Evolutionary conservation across 2,329 filamentous ascomycete genomes (phyloP).

Genomic region (Penicillium sp.): DNA sequence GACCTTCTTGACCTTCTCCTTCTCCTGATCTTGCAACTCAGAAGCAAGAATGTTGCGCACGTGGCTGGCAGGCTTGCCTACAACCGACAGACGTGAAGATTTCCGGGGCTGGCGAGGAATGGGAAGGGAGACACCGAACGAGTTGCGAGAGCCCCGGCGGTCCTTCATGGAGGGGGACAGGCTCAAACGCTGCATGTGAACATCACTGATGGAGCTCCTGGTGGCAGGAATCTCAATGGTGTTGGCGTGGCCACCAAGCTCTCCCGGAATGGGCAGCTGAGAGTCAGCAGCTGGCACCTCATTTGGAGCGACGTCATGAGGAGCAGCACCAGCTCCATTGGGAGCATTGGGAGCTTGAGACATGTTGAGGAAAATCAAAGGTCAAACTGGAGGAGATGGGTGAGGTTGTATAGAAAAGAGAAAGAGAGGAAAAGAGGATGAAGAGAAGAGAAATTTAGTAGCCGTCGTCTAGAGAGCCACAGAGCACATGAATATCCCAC

Average conservation of each 20-base stretch:
- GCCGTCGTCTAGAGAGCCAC: slow-evolving; percentile 6
- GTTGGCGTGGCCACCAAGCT: slow-evolving; percentile 40
- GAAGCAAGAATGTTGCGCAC: slow-evolving; percentile 68
- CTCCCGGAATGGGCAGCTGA: slow-evolving; percentile 46
- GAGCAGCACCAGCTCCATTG: slow-evolving; percentile 45
- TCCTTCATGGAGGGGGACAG: slow-evolving; percentile 68
- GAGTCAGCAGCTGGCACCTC: slow-evolving; percentile 15
- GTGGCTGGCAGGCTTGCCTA: slow-evolving; percentile 56
- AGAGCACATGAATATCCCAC: not conserved
- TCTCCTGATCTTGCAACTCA: slow-evolving; percentile 69
- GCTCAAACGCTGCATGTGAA: slow-evolving; percentile 74
- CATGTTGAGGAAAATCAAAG: slow-evolving; percentile 49
- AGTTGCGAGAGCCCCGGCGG: slow-evolving; percentile 71
- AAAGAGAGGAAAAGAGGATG: not conserved
- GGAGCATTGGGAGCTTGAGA: slow-evolving; percentile 62
- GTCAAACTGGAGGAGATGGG: not conserved
- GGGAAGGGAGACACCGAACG: slow-evolving; percentile 72
- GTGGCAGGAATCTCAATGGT: slow-evolving; percentile 71
- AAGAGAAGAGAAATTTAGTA: not conserved
- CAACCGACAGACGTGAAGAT: slow-evolving; percentile 68
- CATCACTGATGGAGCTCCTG: slow-evolving; percentile 67
- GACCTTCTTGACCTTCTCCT: slow-evolving; percentile 66
- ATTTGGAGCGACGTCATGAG: slow-evolving; percentile 18
- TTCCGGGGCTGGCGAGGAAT: slow-evolving; percentile 71
- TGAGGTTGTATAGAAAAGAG: not conserved